Evolutionary conservation across 148 eudicot species (phyloP).

Genomic region (Cornus controversa): DNA sequence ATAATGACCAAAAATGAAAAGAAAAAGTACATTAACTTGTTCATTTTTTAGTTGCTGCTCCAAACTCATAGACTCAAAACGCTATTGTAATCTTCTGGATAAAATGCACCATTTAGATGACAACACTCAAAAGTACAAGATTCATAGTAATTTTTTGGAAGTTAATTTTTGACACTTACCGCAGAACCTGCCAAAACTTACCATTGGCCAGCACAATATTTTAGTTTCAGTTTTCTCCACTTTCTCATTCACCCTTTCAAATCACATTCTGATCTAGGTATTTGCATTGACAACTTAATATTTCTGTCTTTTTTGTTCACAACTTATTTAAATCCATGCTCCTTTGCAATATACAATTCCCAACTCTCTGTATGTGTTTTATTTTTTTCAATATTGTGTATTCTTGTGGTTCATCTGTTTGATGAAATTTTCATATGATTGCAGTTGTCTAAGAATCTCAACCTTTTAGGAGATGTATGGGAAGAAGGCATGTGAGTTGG

Average conservation of each 20-base stretch:
- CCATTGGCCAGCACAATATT: background rate
- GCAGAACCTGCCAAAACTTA: too few relatives aligned
- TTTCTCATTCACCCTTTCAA: background rate
- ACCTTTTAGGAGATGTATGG: constrained; percentile 27
- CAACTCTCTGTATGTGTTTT: background rate
- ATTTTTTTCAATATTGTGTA: background rate
- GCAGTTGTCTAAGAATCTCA: background rate
- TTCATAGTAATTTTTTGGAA: too few relatives aligned
- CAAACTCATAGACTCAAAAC: too few relatives aligned
- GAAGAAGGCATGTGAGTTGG: constrained; percentile 31
- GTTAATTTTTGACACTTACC: too few relatives aligned
- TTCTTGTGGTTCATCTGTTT: background rate
- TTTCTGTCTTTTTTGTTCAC: background rate
- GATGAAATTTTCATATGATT: background rate
- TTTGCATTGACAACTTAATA: background rate
- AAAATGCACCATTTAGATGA: too few relatives aligned
- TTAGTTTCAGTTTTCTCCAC: background rate
- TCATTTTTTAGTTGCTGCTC: too few relatives aligned
- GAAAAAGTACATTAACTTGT: too few relatives aligned
- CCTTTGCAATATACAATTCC: background rate
- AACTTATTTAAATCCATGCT: background rate
- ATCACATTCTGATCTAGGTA: background rate
- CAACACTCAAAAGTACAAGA: too few relatives aligned
- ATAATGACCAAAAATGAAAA: too few relatives aligned
- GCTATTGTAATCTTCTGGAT: too few relatives aligned